Base-by-base conservation (phyloP, 2,329 filamentous ascomycete genomes). In the Colletotrichum nymphaeae region DNA sequence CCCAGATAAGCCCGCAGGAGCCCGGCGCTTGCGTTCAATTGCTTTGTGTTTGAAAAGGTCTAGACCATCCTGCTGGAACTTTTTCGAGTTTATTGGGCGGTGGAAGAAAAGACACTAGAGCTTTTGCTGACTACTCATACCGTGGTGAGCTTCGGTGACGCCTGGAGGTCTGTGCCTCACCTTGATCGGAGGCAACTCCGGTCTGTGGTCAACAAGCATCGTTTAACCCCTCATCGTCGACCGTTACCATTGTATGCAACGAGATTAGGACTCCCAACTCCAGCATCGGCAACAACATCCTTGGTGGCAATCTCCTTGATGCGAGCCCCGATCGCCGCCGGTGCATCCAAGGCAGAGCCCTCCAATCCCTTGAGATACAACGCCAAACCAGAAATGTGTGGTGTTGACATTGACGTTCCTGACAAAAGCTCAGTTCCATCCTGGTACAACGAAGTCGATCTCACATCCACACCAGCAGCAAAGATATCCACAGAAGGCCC, bases 291-390 rank as follows among this genome's bases (percentile, higher is more conserved):
- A 64, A 86, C 81, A 69, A 80, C 80, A 30, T 80, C 81, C 76
- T 80, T 83, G 16, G 81, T 84, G 1, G 80, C 80, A 53, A 88
- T 79, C 3, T 80, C 76, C 75, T 83, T 79, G 63, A 89, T 83
- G 37, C 83, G 80, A n/a, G 78, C 53, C 22, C 79, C 81, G 28
- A 89, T 82, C n/a, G 79, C 81, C 57, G 81, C 79, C 0, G 88
- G 86, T 11, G 81, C 83, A 5, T 75, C 76, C 42, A 77, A 74
- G 3, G 9, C n/a, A n/a, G 56, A n/a, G 26, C 79, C 77, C 77
- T 88, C 84, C 0, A 86, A 78, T 7, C 78, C 81, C 69, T 87
- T 77, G 26, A 92, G 79, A 78, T 91, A 92, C 9, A 88, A 26
- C n/a, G 60, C 88, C 24, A 93, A 78, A 1, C 35, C 64, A 1